These are phyloP conservation scores for Nectriaceae sp. DNA, from an alignment of 2,329 filamentous ascomycete genomes.

Conservation along the genomic window DNA sequence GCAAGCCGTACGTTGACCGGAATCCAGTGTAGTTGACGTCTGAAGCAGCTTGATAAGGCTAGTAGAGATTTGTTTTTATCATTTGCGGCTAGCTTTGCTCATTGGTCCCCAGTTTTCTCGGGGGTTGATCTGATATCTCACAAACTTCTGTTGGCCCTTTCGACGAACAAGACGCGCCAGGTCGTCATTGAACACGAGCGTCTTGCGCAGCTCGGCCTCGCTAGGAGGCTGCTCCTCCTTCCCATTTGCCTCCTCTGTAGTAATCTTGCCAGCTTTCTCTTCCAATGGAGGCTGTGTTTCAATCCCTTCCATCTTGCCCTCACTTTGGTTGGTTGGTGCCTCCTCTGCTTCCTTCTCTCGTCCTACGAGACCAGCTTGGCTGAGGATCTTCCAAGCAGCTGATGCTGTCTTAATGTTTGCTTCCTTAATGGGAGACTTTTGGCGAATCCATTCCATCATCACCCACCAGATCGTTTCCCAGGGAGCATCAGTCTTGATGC, in stretches of 20 bases:
- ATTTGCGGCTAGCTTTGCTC: conserved; percentile 59
- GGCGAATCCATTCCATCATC: conserved; percentile 87
- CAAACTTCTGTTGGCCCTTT: conserved; percentile 68
- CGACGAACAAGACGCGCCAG: conserved; percentile 71
- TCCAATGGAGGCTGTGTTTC: conserved; percentile 20
- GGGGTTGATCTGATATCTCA: conserved; percentile 89
- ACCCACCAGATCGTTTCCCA: conserved; percentile 91
- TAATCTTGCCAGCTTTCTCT: conserved; percentile 5
- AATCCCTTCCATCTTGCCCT: conserved; percentile 44
- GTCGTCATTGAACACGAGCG: conserved; percentile 72
- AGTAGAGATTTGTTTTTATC: conserved; percentile 34
- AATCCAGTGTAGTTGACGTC: too few relatives aligned
- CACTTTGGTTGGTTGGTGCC: conserved; percentile 18
- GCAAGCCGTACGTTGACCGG: too few relatives aligned
- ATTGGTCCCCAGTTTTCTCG: conserved; percentile 93
- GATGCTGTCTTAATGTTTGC: conserved; percentile 69
- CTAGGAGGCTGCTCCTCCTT: conserved; percentile 18
- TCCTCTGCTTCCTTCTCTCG: conserved; percentile 32
- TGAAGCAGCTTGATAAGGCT: background rate
- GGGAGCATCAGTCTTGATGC: conserved; percentile 90
- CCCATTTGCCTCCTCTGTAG: conserved; percentile 19
- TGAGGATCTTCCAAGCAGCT: conserved; percentile 71
- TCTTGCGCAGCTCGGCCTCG: conserved; percentile 54
- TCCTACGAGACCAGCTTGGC: conserved; percentile 37
- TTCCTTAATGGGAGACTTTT: conserved; percentile 76